Evolutionary conservation across 2,329 filamentous ascomycete genomes (phyloP), one percentile per base, ranked within the genome.

Genomic region (Fusarium sp.): DNA sequence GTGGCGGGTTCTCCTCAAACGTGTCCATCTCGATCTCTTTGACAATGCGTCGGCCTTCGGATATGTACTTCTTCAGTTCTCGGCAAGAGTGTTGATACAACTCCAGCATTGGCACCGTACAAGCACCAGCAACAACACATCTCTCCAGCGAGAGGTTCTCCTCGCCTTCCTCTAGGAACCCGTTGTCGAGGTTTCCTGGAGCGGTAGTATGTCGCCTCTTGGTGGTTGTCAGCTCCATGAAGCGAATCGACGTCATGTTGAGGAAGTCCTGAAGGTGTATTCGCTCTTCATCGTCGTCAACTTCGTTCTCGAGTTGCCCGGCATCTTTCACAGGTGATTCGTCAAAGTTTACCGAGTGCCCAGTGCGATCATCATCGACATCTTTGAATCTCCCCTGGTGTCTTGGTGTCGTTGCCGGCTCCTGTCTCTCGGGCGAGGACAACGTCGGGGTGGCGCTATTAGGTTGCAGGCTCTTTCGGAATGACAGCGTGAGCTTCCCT

Each of bases 151-250:
- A 88, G 62, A 88, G 75, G 49, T 90, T 87, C 31, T 90, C 88
- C 67, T 86, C 83, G 8, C 77, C 83, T 40, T 83, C 83, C 6
- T 80, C 77, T 7, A 82, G 75, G 9, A 82, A 79, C 24, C 84
- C 84, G 49, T 87, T 84, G 59, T 83, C 85, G 22, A 85, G 79
- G 14, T 82, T 77, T 62, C 85, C 81, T 16, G 91, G 91, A 4
- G 90, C 92, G 53, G 92, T 91, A 0, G 96, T 98, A 77, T 97
- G 93, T 64, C 96, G 90, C 74, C 96, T 89, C 81, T 98, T 98
- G 1, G 95, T 98, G 0, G 96, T 98, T n/a, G 93, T 98, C 58
- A 99, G 87, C 80, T 99, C 96, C 93, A 99, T 98, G 84, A 99
- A 99, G 62, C 95, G 94, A 78, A 99, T 98, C 67, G 94, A 97